Base-by-base conservation (phyloP, 1,284 basidiomycete genomes). In the Sporisorium exsertum region DNA sequence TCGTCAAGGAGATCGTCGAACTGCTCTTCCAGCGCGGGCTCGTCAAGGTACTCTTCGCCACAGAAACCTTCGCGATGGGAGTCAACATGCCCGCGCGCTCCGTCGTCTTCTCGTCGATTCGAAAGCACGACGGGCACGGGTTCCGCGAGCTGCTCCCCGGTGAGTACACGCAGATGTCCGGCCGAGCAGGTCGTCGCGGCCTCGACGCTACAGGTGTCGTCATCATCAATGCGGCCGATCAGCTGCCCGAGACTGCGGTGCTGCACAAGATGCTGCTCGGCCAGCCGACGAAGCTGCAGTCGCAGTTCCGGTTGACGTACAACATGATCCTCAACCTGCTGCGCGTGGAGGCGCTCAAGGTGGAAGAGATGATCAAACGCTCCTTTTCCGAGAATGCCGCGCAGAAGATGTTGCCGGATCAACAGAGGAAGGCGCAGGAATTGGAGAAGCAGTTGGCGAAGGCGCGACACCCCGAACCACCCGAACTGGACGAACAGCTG, bases 311-410 rank as follows among this genome's bases (percentile, higher is more conserved):
- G 55, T 88, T 99, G 73, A 99, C 97, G 1, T 99, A 99, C 87
- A 98, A 97, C 85, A 99, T 99, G 97, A 98, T 99, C 70, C 88
- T 99, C 67, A 99, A 99, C 84, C 87, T 99, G 46, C 89, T 99
- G 18, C 91, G 97, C 32, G 96, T 99, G 9, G 97, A 99, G 84
- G 95, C 97, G 2, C 88, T 99, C 37, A 90, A 92, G 73, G 97
- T 99, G 9, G 97, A 99, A 84, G 97, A 99, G 86, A 99, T 99
- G 97, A 99, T 99, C 86, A 99, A 99, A 87, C 90, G 97, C 40
- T 95, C 94, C 84, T 99, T 99, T 87, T 98, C 96, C 4, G 97
- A 99, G 87, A 99, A 99, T 82, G 92, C 95, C 0, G 92, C 95
- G 0, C 97, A 99, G 83, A 90, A 92, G 58, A 88, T 98, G 59